Conservation (phyloP, 1,139 yeast genomes). For the Debaryomycetaceae sp. region DNA sequence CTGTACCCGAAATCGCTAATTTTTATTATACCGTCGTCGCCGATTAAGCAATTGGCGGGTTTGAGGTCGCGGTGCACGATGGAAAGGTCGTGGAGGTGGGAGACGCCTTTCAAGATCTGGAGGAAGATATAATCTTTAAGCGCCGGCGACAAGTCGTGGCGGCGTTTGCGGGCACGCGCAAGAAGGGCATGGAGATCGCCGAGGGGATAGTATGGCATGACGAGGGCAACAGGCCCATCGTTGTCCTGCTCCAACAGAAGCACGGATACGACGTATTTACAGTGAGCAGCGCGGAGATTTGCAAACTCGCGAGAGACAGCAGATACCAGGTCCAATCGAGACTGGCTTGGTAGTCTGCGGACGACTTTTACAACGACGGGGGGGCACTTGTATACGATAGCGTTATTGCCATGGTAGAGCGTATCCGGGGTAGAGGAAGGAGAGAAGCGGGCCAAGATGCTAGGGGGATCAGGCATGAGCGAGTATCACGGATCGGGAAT, state of each 20-base stretch:
- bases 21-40: slow-evolving; percentile 31
- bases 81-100: slow-evolving; percentile 29
- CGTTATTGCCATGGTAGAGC: slow-evolving; percentile 40
- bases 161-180: slow-evolving; percentile 23
- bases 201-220: slow-evolving; percentile 31
- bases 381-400: slow-evolving; percentile 17
- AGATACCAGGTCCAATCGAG: slow-evolving; percentile 7
- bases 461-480: too few species aligned
- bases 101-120: slow-evolving; percentile 36
- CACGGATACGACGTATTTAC: slow-evolving; percentile 21
- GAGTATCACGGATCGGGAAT: too few species aligned
- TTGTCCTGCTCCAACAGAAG: slow-evolving; percentile 13
- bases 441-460: too few species aligned
- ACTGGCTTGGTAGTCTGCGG: slow-evolving; percentile 12
- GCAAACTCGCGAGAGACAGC: slow-evolving; percentile 21
- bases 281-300: slow-evolving; percentile 16
- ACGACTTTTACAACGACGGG: slow-evolving; percentile 20
- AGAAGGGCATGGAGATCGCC: slow-evolving; percentile 40
- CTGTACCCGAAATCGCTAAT: slow-evolving; percentile 46
- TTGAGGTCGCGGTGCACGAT: slow-evolving; percentile 45
- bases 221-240: slow-evolving; percentile 12
- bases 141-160: slow-evolving; percentile 18
- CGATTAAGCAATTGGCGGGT: slow-evolving; percentile 44
- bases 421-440: too few species aligned
- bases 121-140: slow-evolving; percentile 36